Percentiles rank a stretch among this genome's conserved stretches.
Evolutionary conservation across 768 basidiomycete genomes (phyloP).

Genomic region (Boletus huronensis): DNA sequence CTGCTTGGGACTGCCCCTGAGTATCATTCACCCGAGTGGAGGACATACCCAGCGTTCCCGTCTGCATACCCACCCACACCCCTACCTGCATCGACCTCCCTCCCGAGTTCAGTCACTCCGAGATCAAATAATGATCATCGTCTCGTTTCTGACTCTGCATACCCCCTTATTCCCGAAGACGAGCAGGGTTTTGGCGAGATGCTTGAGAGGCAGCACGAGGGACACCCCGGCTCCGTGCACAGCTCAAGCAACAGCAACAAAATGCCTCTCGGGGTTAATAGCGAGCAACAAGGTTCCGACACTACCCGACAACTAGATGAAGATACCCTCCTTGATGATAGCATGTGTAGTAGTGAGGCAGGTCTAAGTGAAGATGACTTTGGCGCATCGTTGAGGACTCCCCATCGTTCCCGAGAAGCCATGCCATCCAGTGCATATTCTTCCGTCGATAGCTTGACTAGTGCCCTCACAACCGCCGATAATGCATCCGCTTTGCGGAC

Average conservation of each 20-base stretch:
- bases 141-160: constrained; percentile 11
- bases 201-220: constrained; percentile 65
- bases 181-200: constrained; percentile 64
- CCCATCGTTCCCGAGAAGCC: constrained; percentile 34
- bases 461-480: constrained; percentile 39
- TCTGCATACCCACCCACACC: constrained; percentile 77
- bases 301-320: constrained; percentile 12
- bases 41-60: constrained; percentile 70
- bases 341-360: constrained; percentile 25
- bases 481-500: constrained; percentile 38
- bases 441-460: constrained; percentile 26
- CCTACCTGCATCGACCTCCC: constrained; percentile 37
- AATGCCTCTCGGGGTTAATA: constrained; percentile 39
- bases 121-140: constrained; percentile 1
- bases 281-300: background rate
- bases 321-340: constrained; percentile 23
- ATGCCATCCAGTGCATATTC: constrained; percentile 22
- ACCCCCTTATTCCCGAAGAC: constrained; percentile 40
- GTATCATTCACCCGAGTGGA: constrained; percentile 59
- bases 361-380: constrained; percentile 50
- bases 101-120: constrained; percentile 21
- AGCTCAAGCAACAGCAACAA: constrained; percentile 56
- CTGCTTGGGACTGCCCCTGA: constrained; percentile 30
- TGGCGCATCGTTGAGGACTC: constrained; percentile 65
- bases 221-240: constrained; percentile 55